These are phyloP conservation scores for Blastomyces parvus DNA, from an alignment of 2,329 filamentous ascomycete species.

Conservation along the genomic window DNA sequence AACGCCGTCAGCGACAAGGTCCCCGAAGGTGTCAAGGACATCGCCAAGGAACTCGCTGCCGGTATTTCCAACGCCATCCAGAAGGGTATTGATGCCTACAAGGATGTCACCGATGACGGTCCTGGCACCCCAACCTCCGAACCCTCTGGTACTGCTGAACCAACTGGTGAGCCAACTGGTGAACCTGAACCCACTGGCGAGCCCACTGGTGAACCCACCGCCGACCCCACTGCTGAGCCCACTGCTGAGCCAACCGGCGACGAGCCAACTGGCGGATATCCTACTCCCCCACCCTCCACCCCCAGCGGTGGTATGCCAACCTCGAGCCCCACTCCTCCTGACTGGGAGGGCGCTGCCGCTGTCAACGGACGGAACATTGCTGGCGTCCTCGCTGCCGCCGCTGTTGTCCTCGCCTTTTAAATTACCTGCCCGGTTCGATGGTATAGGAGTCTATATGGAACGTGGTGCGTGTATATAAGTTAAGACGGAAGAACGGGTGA, in stretches of 20 bases:
- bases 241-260: neutral
- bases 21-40: constrained; percentile 18
- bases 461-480: neutral
- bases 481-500: neutral
- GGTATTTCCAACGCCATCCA: constrained; percentile 27
- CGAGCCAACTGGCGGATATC: neutral
- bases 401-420: constrained; percentile 17
- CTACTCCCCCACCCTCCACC: constrained; percentile 1
- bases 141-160: constrained; percentile 9
- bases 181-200: too few relatives aligned
- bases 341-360: constrained; percentile 15
- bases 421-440: neutral
- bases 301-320: neutral
- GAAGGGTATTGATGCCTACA: constrained; percentile 24
- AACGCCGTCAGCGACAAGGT: constrained; percentile 26
- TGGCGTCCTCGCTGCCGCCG: constrained; percentile 16
- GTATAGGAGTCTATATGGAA: neutral
- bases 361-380: constrained; percentile 13
- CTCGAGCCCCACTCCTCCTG: constrained; percentile 2
- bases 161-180: constrained; percentile 8
- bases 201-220: too few relatives aligned
- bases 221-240: too few relatives aligned
- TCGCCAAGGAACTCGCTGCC: constrained; percentile 22
- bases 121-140: neutral
- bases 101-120: constrained; percentile 12